Evolutionary conservation across 2,329 filamentous ascomycete species (phyloP), one percentile per base, ranked within the genome.

Genomic region (Ascocoryne sarcoides): DNA sequence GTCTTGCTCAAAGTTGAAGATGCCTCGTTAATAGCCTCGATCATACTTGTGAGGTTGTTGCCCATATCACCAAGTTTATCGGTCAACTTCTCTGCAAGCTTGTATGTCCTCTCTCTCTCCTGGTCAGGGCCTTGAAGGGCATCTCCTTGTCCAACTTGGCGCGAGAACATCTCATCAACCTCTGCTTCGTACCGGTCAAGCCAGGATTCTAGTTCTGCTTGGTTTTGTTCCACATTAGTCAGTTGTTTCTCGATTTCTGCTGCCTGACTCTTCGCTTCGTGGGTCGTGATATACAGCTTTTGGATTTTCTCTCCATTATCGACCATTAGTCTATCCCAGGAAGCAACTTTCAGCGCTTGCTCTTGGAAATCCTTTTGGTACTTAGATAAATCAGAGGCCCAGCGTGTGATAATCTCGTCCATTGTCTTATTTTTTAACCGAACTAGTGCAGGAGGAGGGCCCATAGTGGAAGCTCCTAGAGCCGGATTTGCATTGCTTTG

Each of bases 361-460:
- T 82, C 75, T 60, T 93, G 88, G 67, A 96, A 98, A 44, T 94
- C 87, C 61, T 95, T 94, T 58, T 96, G 90, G 59, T 98, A 95
- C 58, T 94, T 93, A 39, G 88, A 84, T 36, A 98, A 70, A 58
- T 96, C 92, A 0, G 88, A 87, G 2, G 92, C 92, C 92, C 92
- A 98, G 21, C 88, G 80, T 3, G 87, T 95, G 50, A 98, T 88
- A 49, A 98, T 95, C 61, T 98, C 92, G 58, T 98, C 92, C 84
- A 98, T 95, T 0, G 90, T 95, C 67, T 95, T 96, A 64, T 95
- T 95, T 70, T 95, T 95, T 28, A 98, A 71, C 19, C 92, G 82
- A 3, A 90, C 92, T 55, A 93, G 79, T 42, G 88, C 82, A 12
- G 92, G 90, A 2, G 81, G 69, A 1, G 89, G 87, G 0, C 89